phyloP scores from a whole-genome alignment of 441 rosid genomes.

The Pelargonium australe region DNA sequence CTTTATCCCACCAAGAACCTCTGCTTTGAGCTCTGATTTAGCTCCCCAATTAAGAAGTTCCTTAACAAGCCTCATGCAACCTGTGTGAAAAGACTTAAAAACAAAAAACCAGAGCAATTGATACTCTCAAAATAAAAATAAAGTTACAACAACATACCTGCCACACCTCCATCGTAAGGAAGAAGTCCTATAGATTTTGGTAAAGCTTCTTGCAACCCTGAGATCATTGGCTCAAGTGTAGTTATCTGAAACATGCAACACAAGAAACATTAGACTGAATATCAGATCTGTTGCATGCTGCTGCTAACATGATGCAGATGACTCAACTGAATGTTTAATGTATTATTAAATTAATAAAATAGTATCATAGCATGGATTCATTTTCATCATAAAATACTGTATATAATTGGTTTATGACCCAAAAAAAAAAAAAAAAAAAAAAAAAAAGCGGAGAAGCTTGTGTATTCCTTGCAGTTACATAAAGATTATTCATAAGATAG shows the following conservation, averaged over 20 bases:
- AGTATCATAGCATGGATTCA: background rate
- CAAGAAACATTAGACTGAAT: conserved; percentile 17
- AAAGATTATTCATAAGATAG: conserved; percentile 2
- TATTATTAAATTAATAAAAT: background rate
- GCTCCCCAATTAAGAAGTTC: conserved; percentile 91
- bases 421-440: no score
- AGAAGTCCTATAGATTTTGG: conserved; percentile 97
- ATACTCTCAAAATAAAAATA: background rate
- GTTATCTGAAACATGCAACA: conserved; percentile 50
- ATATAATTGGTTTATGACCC: background rate
- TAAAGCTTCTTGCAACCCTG: conserved; percentile 86
- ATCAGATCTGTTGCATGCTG: background rate
- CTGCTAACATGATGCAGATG: background rate
- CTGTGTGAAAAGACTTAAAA: conserved; percentile 33
- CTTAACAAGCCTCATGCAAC: conserved; percentile 92
- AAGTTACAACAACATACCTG: conserved; percentile 43
- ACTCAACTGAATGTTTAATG: background rate
- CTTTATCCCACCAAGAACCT: conserved; percentile 87
- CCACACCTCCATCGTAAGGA: conserved; percentile 89
- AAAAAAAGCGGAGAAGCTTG: background rate
- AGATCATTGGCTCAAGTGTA: conserved; percentile 78
- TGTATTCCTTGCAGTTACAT: background rate
- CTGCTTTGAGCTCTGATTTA: conserved; percentile 84
- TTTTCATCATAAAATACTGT: background rate
- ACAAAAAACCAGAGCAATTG: conserved; percentile 2